phyloP scores from a whole-genome alignment of 305 asterid species.

The Rubia peregrina region DNA sequence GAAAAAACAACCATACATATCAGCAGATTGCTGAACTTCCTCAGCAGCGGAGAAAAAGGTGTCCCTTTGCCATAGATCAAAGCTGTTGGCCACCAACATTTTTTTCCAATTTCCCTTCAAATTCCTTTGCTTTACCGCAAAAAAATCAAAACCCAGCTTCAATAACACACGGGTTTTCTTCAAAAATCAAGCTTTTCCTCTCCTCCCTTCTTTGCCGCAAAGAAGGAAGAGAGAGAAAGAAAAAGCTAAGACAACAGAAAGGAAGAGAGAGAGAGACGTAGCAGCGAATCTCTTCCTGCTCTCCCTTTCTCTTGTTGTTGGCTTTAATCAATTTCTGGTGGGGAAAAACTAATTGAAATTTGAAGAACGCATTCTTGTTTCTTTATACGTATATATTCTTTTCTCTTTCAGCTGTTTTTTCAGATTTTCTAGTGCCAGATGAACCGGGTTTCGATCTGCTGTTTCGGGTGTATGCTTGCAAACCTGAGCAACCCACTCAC shows the following conservation, averaged over 20 bases:
- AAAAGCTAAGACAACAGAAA: constrained; percentile 3
- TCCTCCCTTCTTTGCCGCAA: constrained; percentile 38
- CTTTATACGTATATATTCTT: neutral
- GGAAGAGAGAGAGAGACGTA: constrained; percentile 29
- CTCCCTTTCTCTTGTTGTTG: constrained; percentile 2
- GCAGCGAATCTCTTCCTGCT: constrained; percentile 30
- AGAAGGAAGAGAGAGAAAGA: constrained; percentile 41
- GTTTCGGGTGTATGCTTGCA: neutral
- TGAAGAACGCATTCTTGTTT: neutral
- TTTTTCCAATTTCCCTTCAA: constrained; percentile 29
- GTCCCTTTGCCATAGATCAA: constrained; percentile 88
- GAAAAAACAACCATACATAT: constrained; percentile 33
- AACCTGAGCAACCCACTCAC: neutral
- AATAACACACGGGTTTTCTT: constrained; percentile 7
- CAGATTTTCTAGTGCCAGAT: neutral
- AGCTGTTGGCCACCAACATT: constrained; percentile 74
- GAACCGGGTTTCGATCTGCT: neutral
- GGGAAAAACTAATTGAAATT: neutral
- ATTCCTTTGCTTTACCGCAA: constrained; percentile 14
- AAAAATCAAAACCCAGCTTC: constrained; percentile 21
- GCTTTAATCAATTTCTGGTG: constrained; percentile 7
- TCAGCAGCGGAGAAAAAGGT: constrained; percentile 82
- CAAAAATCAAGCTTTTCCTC: constrained; percentile 10
- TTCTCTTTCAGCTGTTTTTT: neutral
- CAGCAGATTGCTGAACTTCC: constrained; percentile 86